A percentile compares a stretch with the other conserved stretches of the same genome.
phyloP scores from a whole-genome alignment of 2,329 filamentous ascomycete species.

The Diplodia sapinea region DNA sequence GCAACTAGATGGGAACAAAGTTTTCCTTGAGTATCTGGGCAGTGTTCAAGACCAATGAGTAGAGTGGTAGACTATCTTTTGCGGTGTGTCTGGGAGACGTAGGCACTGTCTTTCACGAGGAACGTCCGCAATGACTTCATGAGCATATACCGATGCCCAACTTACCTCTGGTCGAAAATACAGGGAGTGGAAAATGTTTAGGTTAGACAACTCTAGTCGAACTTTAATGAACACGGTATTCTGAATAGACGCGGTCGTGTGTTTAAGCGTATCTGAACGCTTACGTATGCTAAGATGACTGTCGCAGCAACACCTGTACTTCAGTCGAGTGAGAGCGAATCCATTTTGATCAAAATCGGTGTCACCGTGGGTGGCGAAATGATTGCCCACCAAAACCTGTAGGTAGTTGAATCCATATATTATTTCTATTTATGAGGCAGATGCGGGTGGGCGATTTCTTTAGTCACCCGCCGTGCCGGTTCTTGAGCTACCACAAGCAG shows the following conservation, averaged over 20 bases:
- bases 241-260: background rate
- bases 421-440: too few relatives aligned
- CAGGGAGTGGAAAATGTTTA: background rate
- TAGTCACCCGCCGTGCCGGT: too few relatives aligned
- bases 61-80: background rate
- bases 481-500: too few relatives aligned
- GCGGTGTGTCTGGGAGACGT: background rate
- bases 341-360: too few relatives aligned
- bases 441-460: too few relatives aligned
- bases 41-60: background rate
- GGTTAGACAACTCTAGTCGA: background rate
- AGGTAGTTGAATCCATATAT: too few relatives aligned
- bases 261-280: background rate
- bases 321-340: too few relatives aligned
- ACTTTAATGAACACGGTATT: background rate
- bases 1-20: background rate
- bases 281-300: too few relatives aligned
- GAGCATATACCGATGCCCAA: slow-evolving; percentile 13
- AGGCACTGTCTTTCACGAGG: background rate
- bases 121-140: slow-evolving; percentile 16
- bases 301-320: too few relatives aligned
- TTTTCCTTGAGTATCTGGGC: background rate
- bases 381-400: too few relatives aligned
- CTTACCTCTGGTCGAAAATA: background rate
- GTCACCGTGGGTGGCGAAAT: too few relatives aligned